Percentiles rank a stretch among this genome's conserved stretches.
Conservation (phyloP, 495 filamentous ascomycete species). For the Cladorrhinum samala region DNA sequence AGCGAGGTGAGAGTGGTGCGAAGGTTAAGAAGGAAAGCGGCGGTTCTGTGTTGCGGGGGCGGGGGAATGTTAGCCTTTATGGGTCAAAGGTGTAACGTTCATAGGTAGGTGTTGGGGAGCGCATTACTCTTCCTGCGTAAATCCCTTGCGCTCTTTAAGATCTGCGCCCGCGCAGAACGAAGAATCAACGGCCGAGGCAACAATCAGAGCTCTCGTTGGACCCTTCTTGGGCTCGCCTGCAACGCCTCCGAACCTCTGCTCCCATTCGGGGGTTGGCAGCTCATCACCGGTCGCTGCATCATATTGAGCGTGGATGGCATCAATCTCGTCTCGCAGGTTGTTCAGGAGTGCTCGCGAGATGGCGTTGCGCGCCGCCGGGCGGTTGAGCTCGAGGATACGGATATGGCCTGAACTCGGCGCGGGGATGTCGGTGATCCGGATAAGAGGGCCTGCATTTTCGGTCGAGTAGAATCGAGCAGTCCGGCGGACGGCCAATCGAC, state of each 20-base stretch:
- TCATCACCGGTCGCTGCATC: constrained; percentile 49
- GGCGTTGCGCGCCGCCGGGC: constrained; percentile 79
- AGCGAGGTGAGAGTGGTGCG: constrained; percentile 64
- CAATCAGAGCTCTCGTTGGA: constrained; percentile 67
- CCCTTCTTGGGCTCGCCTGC: constrained; percentile 37
- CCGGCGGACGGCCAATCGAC: constrained; percentile 6
- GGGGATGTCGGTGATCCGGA: constrained; percentile 65
- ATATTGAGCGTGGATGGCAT: constrained; percentile 61
- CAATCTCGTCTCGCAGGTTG: constrained; percentile 62
- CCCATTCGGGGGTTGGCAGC: constrained; percentile 27
- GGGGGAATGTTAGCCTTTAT: neutral
- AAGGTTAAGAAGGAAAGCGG: constrained; percentile 67
- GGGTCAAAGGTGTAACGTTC: no score
- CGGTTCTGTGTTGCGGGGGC: constrained; percentile 48
- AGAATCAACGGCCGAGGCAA: constrained; percentile 70
- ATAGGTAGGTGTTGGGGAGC: no score
- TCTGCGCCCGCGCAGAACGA: constrained; percentile 94
- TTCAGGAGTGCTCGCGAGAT: constrained; percentile 72
- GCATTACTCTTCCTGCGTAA: constrained; percentile 61
- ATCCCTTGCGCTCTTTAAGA: constrained; percentile 74
- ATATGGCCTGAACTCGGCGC: constrained; percentile 80
- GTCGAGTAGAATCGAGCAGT: constrained; percentile 25
- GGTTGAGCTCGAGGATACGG: constrained; percentile 78
- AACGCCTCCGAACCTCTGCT: constrained; percentile 33
- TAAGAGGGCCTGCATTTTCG: constrained; percentile 42